Evolutionary conservation across 768 basidiomycete species (phyloP).

Genomic region (Russula virescens): DNA sequence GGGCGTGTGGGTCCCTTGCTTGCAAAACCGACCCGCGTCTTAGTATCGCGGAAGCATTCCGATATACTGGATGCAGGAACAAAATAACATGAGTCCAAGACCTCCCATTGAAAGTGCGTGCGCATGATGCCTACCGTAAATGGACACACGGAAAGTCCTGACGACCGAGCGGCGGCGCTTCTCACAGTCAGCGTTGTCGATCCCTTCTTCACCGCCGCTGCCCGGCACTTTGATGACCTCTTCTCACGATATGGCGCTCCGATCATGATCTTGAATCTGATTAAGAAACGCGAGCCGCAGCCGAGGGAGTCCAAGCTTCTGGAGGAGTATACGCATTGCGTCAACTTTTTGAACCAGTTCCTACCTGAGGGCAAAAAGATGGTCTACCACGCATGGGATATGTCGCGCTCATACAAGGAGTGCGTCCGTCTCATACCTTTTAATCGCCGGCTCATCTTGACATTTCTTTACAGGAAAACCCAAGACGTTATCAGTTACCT

Average conservation of each 20-base stretch:
- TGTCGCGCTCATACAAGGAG: slow-evolving; percentile 94
- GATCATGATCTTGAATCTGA: slow-evolving; percentile 87
- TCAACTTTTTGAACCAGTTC: slow-evolving; percentile 92
- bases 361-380: slow-evolving; percentile 81
- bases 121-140: not conserved
- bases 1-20: not conserved
- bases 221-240: slow-evolving; percentile 88
- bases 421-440: slow-evolving; percentile 32
- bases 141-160: too few species aligned
- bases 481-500: slow-evolving; percentile 94
- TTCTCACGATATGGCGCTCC: slow-evolving; percentile 86
- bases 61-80: slow-evolving; percentile 94
- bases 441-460: not conserved
- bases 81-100: slow-evolving; percentile 80
- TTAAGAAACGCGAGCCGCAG: slow-evolving; percentile 76
- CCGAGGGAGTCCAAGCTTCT: slow-evolving; percentile 87
- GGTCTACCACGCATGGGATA: slow-evolving; percentile 93
- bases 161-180: not conserved
- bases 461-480: slow-evolving; percentile 58
- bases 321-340: slow-evolving; percentile 88
- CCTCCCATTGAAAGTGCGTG: slow-evolving; percentile 92
- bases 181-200: slow-evolving; percentile 81
- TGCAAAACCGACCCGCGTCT: not conserved
- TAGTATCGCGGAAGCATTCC: slow-evolving; percentile 95
- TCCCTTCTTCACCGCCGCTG: slow-evolving; percentile 90